Evolutionary conservation across 805 yeast species (phyloP).

Genomic region (Cyberlindnera xishuangbannaensis): DNA sequence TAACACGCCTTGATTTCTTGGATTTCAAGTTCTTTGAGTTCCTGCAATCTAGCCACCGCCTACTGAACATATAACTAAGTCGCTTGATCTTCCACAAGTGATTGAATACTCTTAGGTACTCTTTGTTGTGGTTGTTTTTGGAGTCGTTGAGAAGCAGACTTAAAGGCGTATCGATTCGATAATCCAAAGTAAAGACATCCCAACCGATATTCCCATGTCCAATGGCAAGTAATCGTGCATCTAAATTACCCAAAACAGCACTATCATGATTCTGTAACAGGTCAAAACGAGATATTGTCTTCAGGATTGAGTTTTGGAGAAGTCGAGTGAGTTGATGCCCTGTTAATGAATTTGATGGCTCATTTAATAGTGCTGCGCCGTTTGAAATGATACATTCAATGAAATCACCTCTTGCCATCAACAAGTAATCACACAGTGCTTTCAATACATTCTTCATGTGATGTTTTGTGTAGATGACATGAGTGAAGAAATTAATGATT

Average conservation of each 20-base stretch:
- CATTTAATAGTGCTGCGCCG: slow-evolving; percentile 47
- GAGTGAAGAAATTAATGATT: slow-evolving; percentile 45
- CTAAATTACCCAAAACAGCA: slow-evolving; percentile 49
- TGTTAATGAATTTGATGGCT: slow-evolving; percentile 58
- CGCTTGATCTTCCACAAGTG: slow-evolving; percentile 78
- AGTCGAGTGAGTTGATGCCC: slow-evolving; percentile 61
- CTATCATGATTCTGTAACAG: slow-evolving; percentile 24
- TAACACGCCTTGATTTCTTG: slow-evolving; percentile 11
- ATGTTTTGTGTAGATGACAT: slow-evolving; percentile 43
- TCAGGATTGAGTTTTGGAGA: slow-evolving; percentile 56
- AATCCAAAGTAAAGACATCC: slow-evolving; percentile 90
- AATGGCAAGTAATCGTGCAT: slow-evolving; percentile 75
- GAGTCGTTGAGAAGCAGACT: slow-evolving; percentile 49
- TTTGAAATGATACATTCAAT: slow-evolving; percentile 56
- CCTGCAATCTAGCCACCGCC: slow-evolving; percentile 36
- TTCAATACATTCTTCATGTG: slow-evolving; percentile 47
- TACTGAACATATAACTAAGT: slow-evolving; percentile 45
- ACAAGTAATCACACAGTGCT: slow-evolving; percentile 57
- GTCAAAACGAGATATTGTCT: slow-evolving; percentile 42
- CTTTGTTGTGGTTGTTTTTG: slow-evolving; percentile 39
- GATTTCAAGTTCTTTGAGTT: slow-evolving; percentile 20
- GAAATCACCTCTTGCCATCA: slow-evolving; percentile 79
- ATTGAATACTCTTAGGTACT: slow-evolving; percentile 76
- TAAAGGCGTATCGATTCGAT: slow-evolving; percentile 47
- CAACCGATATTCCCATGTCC: slow-evolving; percentile 77